Evolutionary conservation across 2,329 filamentous ascomycete species (phyloP), one percentile per base, ranked within the genome.

Genomic region (Acarospora socialis): DNA sequence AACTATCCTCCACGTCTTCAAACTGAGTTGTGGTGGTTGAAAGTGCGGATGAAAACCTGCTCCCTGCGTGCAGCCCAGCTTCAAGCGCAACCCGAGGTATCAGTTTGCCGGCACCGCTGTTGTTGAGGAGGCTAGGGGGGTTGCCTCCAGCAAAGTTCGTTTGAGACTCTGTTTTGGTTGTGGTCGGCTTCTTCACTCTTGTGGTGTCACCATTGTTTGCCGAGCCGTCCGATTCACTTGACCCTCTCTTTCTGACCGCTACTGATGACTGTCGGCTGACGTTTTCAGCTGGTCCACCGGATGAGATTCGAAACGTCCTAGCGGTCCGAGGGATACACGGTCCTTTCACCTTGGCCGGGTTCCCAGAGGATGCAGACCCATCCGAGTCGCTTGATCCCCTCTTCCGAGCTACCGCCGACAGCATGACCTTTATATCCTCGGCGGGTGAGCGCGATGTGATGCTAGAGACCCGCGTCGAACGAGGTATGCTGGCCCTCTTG

Each of bases 21-120:
- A 84, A 84, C 1, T 81, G 87, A 1, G 84, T 93, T 12, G 79
- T 81, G 32, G 79, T 92, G 3, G 84, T 92, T 7, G 82, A 86
- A 50, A 92, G 92, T 1, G 84, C 81, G 16, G 87, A 94, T 16
- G 87, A n/a, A n/a, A n/a, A n/a, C n/a, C n/a, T n/a, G n/a, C n/a
- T n/a, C n/a, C n/a, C n/a, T n/a, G n/a, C n/a, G n/a, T n/a, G n/a
- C n/a, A n/a, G n/a, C n/a, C n/a, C n/a, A n/a, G n/a, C n/a, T n/a
- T n/a, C n/a, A n/a, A n/a, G n/a, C 21, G 61, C 65, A 35, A 69
- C 68, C 2, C 68, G 63, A 13, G 36, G 20, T 21, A 86, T 73
- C 2, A 79, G 76, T 47, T 81, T 83, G 29, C 74, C 77, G 43
- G 90, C 81, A 22, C 73, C 80, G 34, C 72, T 80, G 14, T 77